These are phyloP conservation scores for Cercospora berteroae DNA, from an alignment of 2,329 filamentous ascomycete species.

Conservation along the genomic window DNA sequence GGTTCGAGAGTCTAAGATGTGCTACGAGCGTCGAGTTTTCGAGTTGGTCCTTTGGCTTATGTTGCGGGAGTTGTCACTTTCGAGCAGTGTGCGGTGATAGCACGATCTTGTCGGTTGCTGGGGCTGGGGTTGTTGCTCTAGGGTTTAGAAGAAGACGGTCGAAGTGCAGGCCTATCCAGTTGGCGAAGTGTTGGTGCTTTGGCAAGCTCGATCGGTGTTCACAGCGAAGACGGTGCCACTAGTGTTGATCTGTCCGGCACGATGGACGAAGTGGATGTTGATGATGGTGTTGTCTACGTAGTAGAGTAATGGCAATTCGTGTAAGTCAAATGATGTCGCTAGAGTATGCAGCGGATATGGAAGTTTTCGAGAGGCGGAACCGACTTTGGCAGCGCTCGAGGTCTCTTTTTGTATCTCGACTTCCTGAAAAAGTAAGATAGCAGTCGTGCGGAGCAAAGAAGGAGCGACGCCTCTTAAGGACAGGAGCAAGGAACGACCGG, in stretches of 20 bases:
- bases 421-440: not conserved
- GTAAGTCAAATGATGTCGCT: not conserved
- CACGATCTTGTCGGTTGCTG: not conserved
- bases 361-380: not conserved
- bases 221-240: not conserved
- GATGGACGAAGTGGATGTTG: not conserved
- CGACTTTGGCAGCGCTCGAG: not conserved
- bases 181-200: not conserved
- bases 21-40: not conserved
- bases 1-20: not conserved
- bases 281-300: not conserved
- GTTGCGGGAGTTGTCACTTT: not conserved
- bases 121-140: not conserved
- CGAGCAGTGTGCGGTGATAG: not conserved
- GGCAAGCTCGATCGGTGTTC: not conserved
- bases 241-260: not conserved
- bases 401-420: not conserved
- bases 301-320: not conserved
- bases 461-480: not conserved
- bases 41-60: not conserved
- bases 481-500: not conserved
- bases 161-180: not conserved
- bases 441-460: not conserved
- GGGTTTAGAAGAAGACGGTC: not conserved
- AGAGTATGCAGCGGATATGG: not conserved